A percentile compares a stretch with the other conserved stretches of the same genome.
Evolutionary conservation across 75 land plant genomes (phyloP).

Genomic region (Ceratopteris richardii): DNA sequence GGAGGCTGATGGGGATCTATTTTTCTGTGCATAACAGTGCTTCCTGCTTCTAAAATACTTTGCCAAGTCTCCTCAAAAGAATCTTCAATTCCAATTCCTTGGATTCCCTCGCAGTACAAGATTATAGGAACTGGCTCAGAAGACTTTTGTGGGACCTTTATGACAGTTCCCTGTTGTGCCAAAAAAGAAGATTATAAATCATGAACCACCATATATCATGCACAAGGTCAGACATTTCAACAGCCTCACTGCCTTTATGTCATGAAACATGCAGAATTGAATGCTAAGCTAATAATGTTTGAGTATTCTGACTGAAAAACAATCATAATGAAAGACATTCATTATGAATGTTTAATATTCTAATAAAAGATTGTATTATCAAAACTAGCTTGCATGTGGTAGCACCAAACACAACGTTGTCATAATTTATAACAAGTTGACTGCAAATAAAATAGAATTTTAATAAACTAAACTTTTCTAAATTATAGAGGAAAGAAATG

Average conservation of each 20-base stretch:
- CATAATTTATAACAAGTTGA: too few relatives aligned
- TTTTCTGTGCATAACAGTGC: constrained; percentile 14
- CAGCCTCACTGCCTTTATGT: neutral
- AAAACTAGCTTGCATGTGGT: too few relatives aligned
- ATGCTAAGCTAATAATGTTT: too few relatives aligned
- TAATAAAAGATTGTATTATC: too few relatives aligned
- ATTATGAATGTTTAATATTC: too few relatives aligned
- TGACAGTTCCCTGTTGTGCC: constrained; percentile 45
- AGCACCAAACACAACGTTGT: too few relatives aligned
- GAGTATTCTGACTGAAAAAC: too few relatives aligned
- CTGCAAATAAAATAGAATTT: neutral
- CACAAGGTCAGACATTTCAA: neutral
- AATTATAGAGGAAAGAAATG: neutral
- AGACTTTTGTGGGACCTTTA: constrained; percentile 37
- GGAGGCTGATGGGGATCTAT: constrained; percentile 13
- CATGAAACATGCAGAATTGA: too few relatives aligned
- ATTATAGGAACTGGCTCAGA: constrained; percentile 51
- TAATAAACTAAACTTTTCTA: too few relatives aligned
- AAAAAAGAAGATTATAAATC: too few relatives aligned
- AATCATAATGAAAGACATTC: too few relatives aligned
- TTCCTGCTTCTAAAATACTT: constrained; percentile 32
- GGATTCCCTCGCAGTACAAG: constrained; percentile 25
- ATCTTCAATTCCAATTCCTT: constrained; percentile 10
- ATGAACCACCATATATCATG: neutral
- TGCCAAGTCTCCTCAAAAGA: constrained; percentile 17